Base-by-base conservation (phyloP, 129 eudicot genomes). In the Rutidosis leptorrhynchoides region DNA sequence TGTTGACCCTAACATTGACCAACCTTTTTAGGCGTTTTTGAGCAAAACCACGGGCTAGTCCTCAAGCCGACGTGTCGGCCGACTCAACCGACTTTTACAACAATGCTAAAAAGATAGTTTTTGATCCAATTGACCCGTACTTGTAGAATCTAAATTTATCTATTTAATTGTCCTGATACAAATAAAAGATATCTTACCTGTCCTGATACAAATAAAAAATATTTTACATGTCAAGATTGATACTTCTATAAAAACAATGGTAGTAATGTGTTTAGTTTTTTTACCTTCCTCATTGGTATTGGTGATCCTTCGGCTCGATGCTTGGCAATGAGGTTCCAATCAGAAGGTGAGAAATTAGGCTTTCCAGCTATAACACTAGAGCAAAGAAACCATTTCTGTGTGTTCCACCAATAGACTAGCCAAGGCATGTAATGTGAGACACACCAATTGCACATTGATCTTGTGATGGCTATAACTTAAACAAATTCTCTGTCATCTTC, bases 341-440 rank as follows among this genome's bases (percentile, higher is more conserved):
- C 96, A 12, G 83, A 81, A 30, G 42, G 58, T 6, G 82, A 75
- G 21, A 83, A 74, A 27, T 77, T 85, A 26, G 81, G 76, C 32
- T 33, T 90, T 51, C 83, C 82, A 43, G 89, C 58, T 20, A 70
- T 70, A 62, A 87, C 95, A 37, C 93, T 87, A 21, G 89, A 84
- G 27, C 60, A 29, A 23, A 85, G 95, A 68, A 90, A 90, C 78
- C 79, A 78, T 28, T 69, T 84, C 46, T 87, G 93, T 43, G 97
- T 82, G 83, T 86, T 87, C 97, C 95, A 90, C 97, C 95, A 90
- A 80, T 86, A 76, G 27, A 79, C 78, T 2, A 90, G 84, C 89
- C 87, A 87, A 3, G 97, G 97, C 28, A 60, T 25, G 27, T 90
- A 74, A 61, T 87, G 95, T 20, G 87, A 78, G 87, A 78, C 67